Percentiles rank a stretch among this genome's conserved stretches.
Evolutionary conservation across 2,329 filamentous ascomycete genomes (phyloP).

Genomic region (Ophiocordyceps polyrhachis-furcata): DNA sequence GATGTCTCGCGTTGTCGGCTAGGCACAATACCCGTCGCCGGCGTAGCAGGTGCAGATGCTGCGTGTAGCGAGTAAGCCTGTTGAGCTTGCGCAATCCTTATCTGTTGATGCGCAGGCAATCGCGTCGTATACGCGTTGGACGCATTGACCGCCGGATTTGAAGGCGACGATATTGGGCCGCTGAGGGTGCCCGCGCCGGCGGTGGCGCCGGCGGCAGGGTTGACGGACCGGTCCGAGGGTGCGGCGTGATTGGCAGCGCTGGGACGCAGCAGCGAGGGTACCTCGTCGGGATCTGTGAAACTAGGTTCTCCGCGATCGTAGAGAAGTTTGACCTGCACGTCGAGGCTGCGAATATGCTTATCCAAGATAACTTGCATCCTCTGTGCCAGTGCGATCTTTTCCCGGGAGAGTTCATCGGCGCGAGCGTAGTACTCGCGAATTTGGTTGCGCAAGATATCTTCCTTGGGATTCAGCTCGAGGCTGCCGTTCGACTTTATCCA

Average conservation of each 20-base stretch:
- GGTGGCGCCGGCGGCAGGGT: constrained; percentile 19
- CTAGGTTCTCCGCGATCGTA: constrained; percentile 43
- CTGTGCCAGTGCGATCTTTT: constrained; percentile 53
- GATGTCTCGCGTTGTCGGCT: constrained; percentile 40
- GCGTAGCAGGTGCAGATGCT: constrained; percentile 39
- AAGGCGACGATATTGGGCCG: constrained; percentile 9
- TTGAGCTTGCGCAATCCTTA: constrained; percentile 30
- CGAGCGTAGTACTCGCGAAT: constrained; percentile 50
- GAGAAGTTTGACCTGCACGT: constrained; percentile 41
- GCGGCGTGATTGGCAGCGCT: constrained; percentile 32
- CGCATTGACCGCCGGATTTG: constrained; percentile 11
- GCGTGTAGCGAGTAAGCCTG: constrained; percentile 19
- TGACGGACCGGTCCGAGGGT: constrained; percentile 22
- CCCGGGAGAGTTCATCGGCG: constrained; percentile 51
- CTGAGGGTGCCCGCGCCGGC: constrained; percentile 2
- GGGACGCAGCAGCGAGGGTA: constrained; percentile 42
- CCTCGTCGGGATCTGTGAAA: constrained; percentile 41
- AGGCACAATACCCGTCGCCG: constrained; percentile 40
- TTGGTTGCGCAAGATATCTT: constrained; percentile 45
- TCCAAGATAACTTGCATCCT: constrained; percentile 42
- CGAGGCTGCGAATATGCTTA: constrained; percentile 44
- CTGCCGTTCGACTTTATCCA: constrained; percentile 64
- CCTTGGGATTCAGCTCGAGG: constrained; percentile 55
- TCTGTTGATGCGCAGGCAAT: constrained; percentile 23
- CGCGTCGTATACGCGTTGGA: constrained; percentile 24